These are phyloP conservation scores for Lipomyces mesembrius DNA, from an alignment of 805 yeast genomes.

Conservation along the genomic window DNA sequence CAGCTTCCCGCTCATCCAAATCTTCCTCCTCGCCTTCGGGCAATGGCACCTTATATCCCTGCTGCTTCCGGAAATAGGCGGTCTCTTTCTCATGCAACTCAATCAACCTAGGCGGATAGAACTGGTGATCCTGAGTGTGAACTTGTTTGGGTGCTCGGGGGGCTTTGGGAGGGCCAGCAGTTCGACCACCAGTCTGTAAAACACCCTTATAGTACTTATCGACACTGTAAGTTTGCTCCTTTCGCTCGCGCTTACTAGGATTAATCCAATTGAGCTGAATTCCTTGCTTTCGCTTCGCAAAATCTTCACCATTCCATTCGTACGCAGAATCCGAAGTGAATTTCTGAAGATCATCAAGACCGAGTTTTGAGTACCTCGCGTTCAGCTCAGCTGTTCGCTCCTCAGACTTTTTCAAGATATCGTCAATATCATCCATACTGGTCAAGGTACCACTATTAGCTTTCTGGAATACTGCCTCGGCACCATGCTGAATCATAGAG, in stretches of 20 bases:
- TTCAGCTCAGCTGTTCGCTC: slow-evolving; percentile 79
- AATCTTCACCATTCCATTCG: slow-evolving; percentile 94
- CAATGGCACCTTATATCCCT: slow-evolving; percentile 65
- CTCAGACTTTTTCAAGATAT: slow-evolving; percentile 77
- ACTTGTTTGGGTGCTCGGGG: slow-evolving; percentile 87
- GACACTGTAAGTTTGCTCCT: slow-evolving; percentile 75
- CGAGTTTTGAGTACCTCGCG: slow-evolving; percentile 80
- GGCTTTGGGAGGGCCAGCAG: slow-evolving; percentile 54
- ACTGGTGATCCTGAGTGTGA: slow-evolving; percentile 86
- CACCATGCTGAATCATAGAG: slow-evolving; percentile 97
- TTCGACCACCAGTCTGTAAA: slow-evolving; percentile 70
- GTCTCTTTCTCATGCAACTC: slow-evolving; percentile 82
- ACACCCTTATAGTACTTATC: slow-evolving; percentile 86
- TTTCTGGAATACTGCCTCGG: slow-evolving; percentile 77
- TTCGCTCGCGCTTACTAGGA: slow-evolving; percentile 66
- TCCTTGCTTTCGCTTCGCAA: slow-evolving; percentile 56
- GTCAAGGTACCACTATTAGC: slow-evolving; percentile 43
- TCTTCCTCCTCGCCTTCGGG: slow-evolving; percentile 51
- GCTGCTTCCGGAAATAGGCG: slow-evolving; percentile 71
- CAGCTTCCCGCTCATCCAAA: slow-evolving; percentile 52
- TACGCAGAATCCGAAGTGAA: slow-evolving; percentile 89
- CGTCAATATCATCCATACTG: slow-evolving; percentile 68
- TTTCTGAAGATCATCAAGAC: slow-evolving; percentile 90
- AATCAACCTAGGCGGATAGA: slow-evolving; percentile 74
- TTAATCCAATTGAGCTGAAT: slow-evolving; percentile 69